Evolutionary conservation across 1,139 yeast species (phyloP).

Genomic region (Yamadazyma sp.): DNA sequence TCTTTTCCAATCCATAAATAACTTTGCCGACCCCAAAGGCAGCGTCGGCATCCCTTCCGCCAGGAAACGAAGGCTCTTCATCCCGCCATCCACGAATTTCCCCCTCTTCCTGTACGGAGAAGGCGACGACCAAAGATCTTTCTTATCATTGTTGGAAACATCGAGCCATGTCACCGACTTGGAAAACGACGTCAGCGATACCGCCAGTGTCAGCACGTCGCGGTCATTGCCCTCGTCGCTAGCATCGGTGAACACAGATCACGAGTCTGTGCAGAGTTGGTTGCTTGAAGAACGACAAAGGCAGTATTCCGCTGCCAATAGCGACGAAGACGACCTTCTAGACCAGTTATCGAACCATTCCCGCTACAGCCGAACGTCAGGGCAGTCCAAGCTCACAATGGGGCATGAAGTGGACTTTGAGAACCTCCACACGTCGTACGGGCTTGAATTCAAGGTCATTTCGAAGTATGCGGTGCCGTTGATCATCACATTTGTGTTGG

Average conservation of each 20-base stretch:
- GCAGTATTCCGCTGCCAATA: conserved; percentile 36
- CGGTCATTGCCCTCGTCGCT: conserved; percentile 67
- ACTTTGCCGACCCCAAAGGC: conserved; percentile 43
- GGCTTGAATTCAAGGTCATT: conserved; percentile 49
- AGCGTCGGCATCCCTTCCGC: conserved; percentile 36
- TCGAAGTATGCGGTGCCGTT: conserved; percentile 62
- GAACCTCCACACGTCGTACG: conserved; percentile 44
- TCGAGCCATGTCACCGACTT: conserved; percentile 45
- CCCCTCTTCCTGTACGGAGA: conserved; percentile 66
- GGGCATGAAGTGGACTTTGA: conserved; percentile 32
- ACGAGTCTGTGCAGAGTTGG: conserved; percentile 58
- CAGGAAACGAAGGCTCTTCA: conserved; percentile 47
- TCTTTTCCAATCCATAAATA: conserved; percentile 40
- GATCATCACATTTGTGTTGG: conserved; percentile 65
- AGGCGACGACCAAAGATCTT: conserved; percentile 66
- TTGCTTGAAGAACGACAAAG: conserved; percentile 67
- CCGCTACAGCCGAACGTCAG: conserved; percentile 9
- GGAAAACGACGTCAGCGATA: conserved; percentile 44
- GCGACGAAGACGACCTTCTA: conserved; percentile 26
- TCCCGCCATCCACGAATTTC: conserved; percentile 71
- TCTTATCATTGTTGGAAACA: conserved; percentile 45
- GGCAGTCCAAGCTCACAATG: conserved; percentile 6
- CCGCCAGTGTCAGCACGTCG: conserved; percentile 53
- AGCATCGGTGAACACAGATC: conserved; percentile 51
- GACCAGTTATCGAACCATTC: conserved; percentile 16